Evolutionary conservation across 345 rosid species (phyloP).

Genomic region (Eucalyptus shirleyi): DNA sequence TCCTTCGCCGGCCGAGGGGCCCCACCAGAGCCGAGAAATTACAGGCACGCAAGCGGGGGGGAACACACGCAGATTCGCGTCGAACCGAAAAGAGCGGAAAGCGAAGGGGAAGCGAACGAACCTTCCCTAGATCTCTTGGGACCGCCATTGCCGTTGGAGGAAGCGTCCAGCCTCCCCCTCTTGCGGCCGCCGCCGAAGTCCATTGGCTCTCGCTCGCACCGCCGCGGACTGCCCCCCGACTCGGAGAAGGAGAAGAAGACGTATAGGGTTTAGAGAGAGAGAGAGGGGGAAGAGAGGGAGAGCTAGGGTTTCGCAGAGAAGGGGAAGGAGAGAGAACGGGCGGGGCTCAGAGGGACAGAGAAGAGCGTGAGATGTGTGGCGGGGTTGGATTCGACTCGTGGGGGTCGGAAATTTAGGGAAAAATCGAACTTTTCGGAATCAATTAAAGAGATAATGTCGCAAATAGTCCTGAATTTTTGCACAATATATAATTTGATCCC

Average conservation of each 20-base stretch:
- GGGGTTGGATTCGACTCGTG: not conserved
- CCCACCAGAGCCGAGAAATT: not conserved
- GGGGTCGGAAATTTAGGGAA: not conserved
- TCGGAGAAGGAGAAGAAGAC: not conserved
- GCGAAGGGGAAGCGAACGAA: not conserved
- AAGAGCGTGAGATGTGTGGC: not conserved
- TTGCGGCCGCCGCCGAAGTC: constrained; percentile 32
- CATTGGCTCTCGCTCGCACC: constrained; percentile 7
- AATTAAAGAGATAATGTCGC: too few species aligned
- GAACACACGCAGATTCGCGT: not conserved
- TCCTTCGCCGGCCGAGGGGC: not conserved
- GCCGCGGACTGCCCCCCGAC: not conserved
- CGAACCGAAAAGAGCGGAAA: not conserved
- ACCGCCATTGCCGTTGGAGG: constrained; percentile 40
- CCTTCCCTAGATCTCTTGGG: constrained; percentile 51
- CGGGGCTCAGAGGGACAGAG: not conserved
- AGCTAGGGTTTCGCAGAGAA: not conserved
- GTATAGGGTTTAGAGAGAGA: not conserved
- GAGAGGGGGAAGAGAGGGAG: not conserved
- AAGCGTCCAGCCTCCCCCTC: constrained; percentile 31
- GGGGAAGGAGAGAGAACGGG: not conserved
- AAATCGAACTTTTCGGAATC: not conserved
- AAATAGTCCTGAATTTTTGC: too few species aligned
- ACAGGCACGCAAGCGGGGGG: not conserved
- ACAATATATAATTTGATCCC: too few species aligned